Percentiles rank a stretch among this genome's conserved stretches.
These are phyloP conservation scores for Ramularia endophylla DNA, from an alignment of 2,329 filamentous ascomycete species.

Conservation along the genomic window DNA sequence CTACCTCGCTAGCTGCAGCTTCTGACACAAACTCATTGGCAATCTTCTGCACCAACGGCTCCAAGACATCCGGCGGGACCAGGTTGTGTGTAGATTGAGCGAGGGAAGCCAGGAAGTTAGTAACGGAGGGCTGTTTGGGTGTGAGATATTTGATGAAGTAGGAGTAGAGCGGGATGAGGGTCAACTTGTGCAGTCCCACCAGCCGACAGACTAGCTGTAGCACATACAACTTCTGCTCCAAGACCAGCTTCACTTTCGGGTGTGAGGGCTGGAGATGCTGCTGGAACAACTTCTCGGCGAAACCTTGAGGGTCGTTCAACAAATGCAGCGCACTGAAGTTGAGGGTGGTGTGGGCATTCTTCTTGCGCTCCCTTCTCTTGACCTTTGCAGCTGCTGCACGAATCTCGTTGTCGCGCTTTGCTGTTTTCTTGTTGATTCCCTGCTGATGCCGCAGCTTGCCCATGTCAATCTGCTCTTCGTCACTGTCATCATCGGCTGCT, in stretches of 20 bases:
- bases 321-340: conserved; percentile 97
- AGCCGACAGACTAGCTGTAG: conserved; percentile 85
- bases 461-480: conserved; percentile 72
- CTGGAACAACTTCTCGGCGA: conserved; percentile 81
- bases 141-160: conserved; percentile 91
- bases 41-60: conserved; percentile 89
- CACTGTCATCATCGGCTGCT: conserved; percentile 74
- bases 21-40: conserved; percentile 98
- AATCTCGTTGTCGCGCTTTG: conserved; percentile 74
- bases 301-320: conserved; percentile 88
- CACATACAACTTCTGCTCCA: conserved; percentile 86
- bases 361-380: conserved; percentile 79
- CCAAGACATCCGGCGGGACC: conserved; percentile 85
- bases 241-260: conserved; percentile 72
- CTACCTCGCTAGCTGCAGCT: conserved; percentile 83
- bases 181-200: conserved; percentile 88
- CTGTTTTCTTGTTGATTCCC: conserved; percentile 93
- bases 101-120: conserved; percentile 84
- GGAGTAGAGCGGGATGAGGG: conserved; percentile 84
- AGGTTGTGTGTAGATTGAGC: conserved; percentile 88
- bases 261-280: conserved; percentile 74
- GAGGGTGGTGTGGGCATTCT: conserved; percentile 75
- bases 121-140: conserved; percentile 81
- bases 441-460: conserved; percentile 75
- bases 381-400: conserved; percentile 77